Conservation (phyloP, 1,284 basidiomycete species). For the Ganoderma sp. region DNA sequence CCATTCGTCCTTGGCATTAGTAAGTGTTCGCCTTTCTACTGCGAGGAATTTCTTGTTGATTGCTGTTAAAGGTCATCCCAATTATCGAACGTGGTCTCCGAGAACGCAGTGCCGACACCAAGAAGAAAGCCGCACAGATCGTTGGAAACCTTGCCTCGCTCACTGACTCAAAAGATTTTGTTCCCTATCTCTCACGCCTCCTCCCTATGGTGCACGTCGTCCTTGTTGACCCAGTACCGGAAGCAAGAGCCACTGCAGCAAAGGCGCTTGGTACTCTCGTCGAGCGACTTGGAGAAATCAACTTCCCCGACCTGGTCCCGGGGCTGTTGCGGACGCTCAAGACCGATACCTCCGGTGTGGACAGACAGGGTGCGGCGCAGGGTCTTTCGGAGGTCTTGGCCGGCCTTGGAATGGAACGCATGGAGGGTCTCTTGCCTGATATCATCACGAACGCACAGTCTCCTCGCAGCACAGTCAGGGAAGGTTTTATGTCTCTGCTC, state of each 20-base stretch:
- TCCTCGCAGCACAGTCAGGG: slow-evolving; percentile 89
- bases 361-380: slow-evolving; percentile 97
- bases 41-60: slow-evolving; percentile 22
- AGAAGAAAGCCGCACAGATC: slow-evolving; percentile 96
- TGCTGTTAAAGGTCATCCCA: slow-evolving; percentile 76
- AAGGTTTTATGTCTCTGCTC: slow-evolving; percentile 98
- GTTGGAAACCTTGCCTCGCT: slow-evolving; percentile 95
- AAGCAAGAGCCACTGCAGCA: slow-evolving; percentile 96
- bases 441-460: slow-evolving; percentile 93
- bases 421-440: slow-evolving; percentile 94
- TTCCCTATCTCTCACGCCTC: slow-evolving; percentile 91
- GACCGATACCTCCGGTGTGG: slow-evolving; percentile 94
- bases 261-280: slow-evolving; percentile 98
- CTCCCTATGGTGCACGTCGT: slow-evolving; percentile 93
- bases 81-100: slow-evolving; percentile 94
- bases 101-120: slow-evolving; percentile 92
- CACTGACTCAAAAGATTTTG: slow-evolving; percentile 95
- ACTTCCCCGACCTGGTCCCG: slow-evolving; percentile 96
- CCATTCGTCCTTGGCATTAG: slow-evolving; percentile 95
- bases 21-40: slow-evolving; percentile 43
- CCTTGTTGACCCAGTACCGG: slow-evolving; percentile 94
- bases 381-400: slow-evolving; percentile 96
- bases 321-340: slow-evolving; percentile 90
- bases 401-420: slow-evolving; percentile 95
- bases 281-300: slow-evolving; percentile 92